Base-by-base conservation (phyloP, 441 rosid genomes). In the Corymbia citriodora region DNA sequence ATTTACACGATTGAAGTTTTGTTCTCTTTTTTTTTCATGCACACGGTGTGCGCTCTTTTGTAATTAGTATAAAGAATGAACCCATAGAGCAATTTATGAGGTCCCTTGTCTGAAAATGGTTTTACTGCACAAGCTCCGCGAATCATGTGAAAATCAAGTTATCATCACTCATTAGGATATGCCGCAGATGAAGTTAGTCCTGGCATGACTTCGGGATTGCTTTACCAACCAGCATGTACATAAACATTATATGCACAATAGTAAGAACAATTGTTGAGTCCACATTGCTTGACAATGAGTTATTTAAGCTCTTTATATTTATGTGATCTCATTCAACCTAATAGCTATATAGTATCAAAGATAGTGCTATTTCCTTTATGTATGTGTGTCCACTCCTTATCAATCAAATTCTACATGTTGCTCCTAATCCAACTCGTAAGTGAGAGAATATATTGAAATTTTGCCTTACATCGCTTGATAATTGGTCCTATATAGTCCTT, bases 371-470 rank as follows among this genome's bases (percentile, higher is more conserved):
- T 4, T 55, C n/a, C 63, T 25, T 59, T 4, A 6, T 3, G 27
- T 59, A 25, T 59, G 3, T 59, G n/a, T 25, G n/a, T 23, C 63
- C 63, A 59, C 25, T 14, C 63, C 29, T 10, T 1, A 59, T 59
- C 2, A 2, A 3, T 59, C 14, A 59, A 8, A 55, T 55, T 55
- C 0, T 9, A 18, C 57, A 55, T 17, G 9, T 55, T 18, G 23
- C 23, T 55, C 2, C 23, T 1, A 7, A 55, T 55, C 4, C 10
- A 0, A 1, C 23, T 19, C 17, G 1, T 9, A 55, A 19, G 21
- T 0, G 10, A 55, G 59, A 55, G 59, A 10, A 55, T 55, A 13
- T 59, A 12, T 59, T 59, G 3, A 25, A 10, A 59, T 59, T 23
- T 23, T 5, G 2, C 23, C n/a, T 1, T 6, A 23, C 3, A 10